Conservation (phyloP, 257 asterid species). For the Mentha longifolia region DNA sequence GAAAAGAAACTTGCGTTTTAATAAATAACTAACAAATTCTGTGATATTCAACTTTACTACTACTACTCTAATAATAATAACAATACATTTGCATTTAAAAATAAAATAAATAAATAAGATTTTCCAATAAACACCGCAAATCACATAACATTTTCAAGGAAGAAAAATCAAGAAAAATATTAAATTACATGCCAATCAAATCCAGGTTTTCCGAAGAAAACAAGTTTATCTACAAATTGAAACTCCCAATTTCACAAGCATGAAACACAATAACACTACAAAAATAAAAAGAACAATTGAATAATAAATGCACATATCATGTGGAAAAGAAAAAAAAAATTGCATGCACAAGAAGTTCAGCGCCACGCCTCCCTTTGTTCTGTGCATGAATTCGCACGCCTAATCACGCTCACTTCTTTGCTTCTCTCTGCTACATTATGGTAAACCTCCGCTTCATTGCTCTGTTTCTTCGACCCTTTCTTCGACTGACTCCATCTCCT, state of each 20-base stretch:
- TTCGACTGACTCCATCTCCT: conserved; percentile 36
- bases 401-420: conserved; percentile 45
- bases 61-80: no score
- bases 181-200: conserved; percentile 27
- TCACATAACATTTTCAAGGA: neutral
- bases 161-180: neutral
- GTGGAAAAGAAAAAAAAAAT: neutral
- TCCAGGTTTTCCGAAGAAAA: conserved; percentile 5
- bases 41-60: no score
- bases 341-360: conserved; percentile 34
- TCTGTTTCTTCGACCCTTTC: conserved; percentile 40
- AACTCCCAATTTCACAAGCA: neutral
- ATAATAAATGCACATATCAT: neutral
- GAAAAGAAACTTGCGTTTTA: no score
- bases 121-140: neutral
- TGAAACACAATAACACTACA: neutral
- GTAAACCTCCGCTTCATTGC: conserved; percentile 31
- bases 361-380: conserved; percentile 78
- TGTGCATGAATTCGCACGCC: conserved; percentile 56
- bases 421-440: conserved; percentile 41
- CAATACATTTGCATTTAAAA: no score
- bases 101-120: neutral
- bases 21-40: no score
- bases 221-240: conserved; percentile 3
- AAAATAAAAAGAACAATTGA: neutral